Evolutionary conservation across 2,329 filamentous ascomycete genomes (phyloP), one percentile per base, ranked within the genome.

Genomic region (Fusarium buharicum): DNA sequence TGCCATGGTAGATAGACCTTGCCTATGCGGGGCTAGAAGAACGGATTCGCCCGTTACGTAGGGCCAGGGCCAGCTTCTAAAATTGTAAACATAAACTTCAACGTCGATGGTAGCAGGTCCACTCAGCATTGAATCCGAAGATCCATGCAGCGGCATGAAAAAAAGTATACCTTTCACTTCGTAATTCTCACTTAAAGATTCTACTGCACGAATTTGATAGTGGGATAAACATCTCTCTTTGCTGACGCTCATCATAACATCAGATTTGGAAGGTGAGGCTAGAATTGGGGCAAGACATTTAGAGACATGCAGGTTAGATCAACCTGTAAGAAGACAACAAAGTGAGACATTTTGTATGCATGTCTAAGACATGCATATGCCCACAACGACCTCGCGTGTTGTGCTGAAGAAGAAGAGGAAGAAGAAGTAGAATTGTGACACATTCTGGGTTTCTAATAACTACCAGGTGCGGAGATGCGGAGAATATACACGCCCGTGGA

Each of bases 291-390:
- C 48, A 62, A 70, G 71, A 72, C 68, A 69, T 64, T 55, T 52
- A 66, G 59, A 69, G 61, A 68, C 68, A 67, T 53, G 52, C 58
- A 59, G 41, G 37, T 38, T 52, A 71, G 68, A 74, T 74, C 59
- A 72, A 40, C 74, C 76, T 76, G 66, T 77, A 70, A 72, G 75
- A 74, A 70, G 57, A 55, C 44, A 60, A 47, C 46, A 60, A 55
- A 73, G 68, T 74, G 68, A 78, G 76, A 78, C 76, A 77, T 72
- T 67, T 63, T 65, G 62, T 57, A 66, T 69, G 71, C 67, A 73
- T 72, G 72, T 74, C 73, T 61, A 1, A 67, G 75, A 76, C 74
- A 74, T 71, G 66, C 70, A 73, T 67, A 62, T 62, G 40, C 45
- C 54, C 45, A 51, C 62, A 66, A 69, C 66, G 60, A 68, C 58